These are phyloP conservation scores for Hortiboletus campestris DNA, from an alignment of 768 basidiomycete species.

Conservation along the genomic window DNA sequence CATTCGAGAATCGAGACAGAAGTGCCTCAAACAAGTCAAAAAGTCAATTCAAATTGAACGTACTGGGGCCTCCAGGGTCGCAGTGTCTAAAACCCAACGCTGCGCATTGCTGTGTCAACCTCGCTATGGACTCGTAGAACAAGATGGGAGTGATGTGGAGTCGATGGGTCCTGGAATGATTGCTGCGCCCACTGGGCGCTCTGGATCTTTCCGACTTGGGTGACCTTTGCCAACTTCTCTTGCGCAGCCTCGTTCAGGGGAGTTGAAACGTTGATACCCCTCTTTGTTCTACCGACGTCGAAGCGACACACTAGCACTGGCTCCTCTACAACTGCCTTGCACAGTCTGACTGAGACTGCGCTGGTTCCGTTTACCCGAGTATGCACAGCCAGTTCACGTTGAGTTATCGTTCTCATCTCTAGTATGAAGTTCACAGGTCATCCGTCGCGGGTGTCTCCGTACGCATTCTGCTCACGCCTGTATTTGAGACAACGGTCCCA, in stretches of 20 bases:
- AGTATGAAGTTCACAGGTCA: not conserved
- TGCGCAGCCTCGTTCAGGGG: not conserved
- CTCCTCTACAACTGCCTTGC: not conserved
- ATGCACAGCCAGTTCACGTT: not conserved
- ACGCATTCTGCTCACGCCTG: not conserved
- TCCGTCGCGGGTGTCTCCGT: not conserved
- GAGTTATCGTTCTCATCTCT: not conserved
- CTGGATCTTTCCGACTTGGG: not conserved
- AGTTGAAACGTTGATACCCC: not conserved
- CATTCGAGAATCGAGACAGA: not conserved
- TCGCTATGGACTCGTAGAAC: not conserved
- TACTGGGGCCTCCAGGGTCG: not conserved
- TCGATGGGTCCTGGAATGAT: not conserved
- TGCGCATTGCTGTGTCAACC: conserved; percentile 9
- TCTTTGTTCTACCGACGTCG: not conserved
- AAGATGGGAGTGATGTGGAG: not conserved
- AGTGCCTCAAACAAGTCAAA: not conserved
- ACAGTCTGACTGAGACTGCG: not conserved
- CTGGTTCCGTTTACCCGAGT: not conserved
- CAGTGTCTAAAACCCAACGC: conserved; percentile 2
- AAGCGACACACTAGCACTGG: not conserved
- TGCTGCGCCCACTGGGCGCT: not conserved
- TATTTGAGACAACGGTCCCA: not conserved
- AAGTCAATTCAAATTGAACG: not conserved
- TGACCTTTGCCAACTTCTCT: not conserved